Conservation (phyloP, 2,329 filamentous ascomycete genomes). For the Grosmannia serpens region DNA sequence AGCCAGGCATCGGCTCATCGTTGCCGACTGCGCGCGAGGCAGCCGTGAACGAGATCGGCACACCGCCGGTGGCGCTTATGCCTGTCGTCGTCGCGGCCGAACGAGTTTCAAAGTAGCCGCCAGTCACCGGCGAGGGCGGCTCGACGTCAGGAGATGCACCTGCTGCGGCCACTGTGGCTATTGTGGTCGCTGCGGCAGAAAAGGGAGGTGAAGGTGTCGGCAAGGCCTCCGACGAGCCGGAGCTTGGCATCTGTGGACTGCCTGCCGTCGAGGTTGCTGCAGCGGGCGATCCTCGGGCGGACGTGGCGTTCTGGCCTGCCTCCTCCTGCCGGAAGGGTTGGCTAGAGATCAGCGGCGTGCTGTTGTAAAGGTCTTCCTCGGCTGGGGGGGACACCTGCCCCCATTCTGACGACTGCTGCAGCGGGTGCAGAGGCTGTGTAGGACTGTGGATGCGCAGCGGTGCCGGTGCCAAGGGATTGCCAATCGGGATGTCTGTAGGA, state of each 20-base stretch:
- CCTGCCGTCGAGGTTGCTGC: neutral
- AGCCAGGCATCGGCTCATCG: neutral
- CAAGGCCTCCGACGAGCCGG: too few species aligned
- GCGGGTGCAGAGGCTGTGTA: neutral
- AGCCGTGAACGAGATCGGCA: slow-evolving; percentile 3
- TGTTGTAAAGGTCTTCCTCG: slow-evolving; percentile 23
- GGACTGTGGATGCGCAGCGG: neutral
- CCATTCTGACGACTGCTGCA: too few species aligned
- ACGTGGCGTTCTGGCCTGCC: neutral
- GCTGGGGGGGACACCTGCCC: too few species aligned
- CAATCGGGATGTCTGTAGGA: neutral
- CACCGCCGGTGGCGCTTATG: slow-evolving; percentile 8
- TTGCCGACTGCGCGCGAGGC: neutral
- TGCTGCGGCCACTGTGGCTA: neutral
- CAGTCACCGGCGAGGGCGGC: slow-evolving; percentile 25
- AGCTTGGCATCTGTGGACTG: neutral
- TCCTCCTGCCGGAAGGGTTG: neutral
- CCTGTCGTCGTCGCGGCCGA: neutral
- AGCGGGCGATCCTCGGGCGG: neutral
- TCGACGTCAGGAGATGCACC: neutral
- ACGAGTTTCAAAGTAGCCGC: slow-evolving; percentile 24
- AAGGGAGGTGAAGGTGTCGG: neutral
- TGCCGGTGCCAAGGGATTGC: neutral
- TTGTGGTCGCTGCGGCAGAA: neutral
- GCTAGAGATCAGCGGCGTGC: slow-evolving; percentile 17